Conservation (phyloP, 441 rosid genomes). For the Jatropha multifida region DNA sequence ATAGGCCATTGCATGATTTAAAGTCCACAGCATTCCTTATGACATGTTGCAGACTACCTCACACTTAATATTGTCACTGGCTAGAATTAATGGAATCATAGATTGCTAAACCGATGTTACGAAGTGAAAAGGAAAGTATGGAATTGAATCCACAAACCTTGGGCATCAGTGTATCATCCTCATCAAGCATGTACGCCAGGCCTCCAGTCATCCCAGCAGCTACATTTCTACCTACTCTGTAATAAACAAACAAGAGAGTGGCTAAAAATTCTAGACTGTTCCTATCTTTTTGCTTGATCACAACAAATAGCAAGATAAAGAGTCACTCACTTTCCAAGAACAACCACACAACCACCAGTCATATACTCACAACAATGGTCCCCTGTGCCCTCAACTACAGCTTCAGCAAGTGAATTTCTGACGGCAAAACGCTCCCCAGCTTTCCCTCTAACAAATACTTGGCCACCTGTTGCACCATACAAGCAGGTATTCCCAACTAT, state of each 20-base stretch:
- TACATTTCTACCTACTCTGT: constrained; percentile 96
- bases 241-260: constrained; percentile 25
- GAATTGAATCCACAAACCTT: constrained; percentile 51
- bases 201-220: constrained; percentile 99
- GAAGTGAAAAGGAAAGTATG: not conserved
- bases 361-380: constrained; percentile 97
- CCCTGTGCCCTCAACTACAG: constrained; percentile 98
- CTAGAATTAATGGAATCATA: not conserved
- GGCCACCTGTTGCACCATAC: constrained; percentile 98
- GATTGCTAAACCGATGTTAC: not conserved
- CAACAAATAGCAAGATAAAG: constrained; percentile 8
- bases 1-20: not conserved
- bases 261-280: not conserved
- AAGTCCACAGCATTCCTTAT: not conserved
- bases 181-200: constrained; percentile 87
- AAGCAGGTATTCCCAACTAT: constrained; percentile 96
- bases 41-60: not conserved
- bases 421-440: constrained; percentile 98
- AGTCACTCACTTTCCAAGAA: constrained; percentile 90
- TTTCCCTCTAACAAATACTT: constrained; percentile 88
- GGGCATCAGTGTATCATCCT: constrained; percentile 78
- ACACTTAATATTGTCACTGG: not conserved
- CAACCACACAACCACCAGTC: constrained; percentile 98
- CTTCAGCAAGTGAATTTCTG: constrained; percentile 92
- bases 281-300: constrained; percentile 11